phyloP scores from a whole-genome alignment of 345 rosid genomes.

The Gossypium stocksii region DNA sequence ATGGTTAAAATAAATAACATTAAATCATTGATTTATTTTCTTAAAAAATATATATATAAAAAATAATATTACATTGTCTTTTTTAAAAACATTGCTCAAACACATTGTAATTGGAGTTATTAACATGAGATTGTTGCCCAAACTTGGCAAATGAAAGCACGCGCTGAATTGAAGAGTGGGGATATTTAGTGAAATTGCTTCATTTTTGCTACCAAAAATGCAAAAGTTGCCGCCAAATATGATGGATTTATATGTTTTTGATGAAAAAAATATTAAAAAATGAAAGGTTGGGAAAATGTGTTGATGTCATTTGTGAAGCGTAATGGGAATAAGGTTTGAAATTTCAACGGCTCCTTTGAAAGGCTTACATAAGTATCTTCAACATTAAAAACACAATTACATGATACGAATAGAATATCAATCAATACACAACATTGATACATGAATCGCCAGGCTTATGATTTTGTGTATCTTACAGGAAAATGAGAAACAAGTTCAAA shows the following conservation, averaged over 20 bases:
- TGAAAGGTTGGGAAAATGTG: not conserved
- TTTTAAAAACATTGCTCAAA: no score
- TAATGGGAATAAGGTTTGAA: not conserved
- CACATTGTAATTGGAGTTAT: not conserved
- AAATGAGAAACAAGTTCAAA: not conserved
- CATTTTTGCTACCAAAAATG: not conserved
- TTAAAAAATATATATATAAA: no score
- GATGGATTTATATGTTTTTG: not conserved
- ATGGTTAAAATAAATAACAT: no score
- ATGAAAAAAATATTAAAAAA: not conserved
- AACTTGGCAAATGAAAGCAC: not conserved
- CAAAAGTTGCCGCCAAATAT: not conserved
- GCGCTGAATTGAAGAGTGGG: not conserved
- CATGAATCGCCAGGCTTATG: not conserved
- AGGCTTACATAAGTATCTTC: not conserved
- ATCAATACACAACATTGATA: not conserved
- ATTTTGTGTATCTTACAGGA: not conserved
- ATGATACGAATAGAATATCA: no score
- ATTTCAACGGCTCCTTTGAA: constrained; percentile 3
- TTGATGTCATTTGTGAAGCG: not conserved
- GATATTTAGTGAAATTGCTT: not conserved
- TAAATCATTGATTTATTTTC: no score
- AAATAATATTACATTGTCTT: no score
- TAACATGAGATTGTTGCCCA: not conserved
- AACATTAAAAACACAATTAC: no score